Evolutionary conservation across 1,139 yeast genomes (phyloP).

Genomic region (Nakaseomyces uthaithaninus): DNA sequence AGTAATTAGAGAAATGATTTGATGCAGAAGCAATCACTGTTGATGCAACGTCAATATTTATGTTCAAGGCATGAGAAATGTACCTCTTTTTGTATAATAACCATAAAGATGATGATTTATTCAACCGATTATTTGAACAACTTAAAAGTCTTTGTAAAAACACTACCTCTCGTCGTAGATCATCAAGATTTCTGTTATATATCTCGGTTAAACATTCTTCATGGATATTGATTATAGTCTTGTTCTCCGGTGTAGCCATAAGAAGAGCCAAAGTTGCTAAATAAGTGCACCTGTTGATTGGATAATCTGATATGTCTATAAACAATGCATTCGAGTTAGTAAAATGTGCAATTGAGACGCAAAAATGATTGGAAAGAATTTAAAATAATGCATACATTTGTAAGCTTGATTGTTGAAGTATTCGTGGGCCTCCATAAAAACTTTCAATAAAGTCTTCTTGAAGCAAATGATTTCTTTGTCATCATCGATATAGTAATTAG

Average conservation of each 20-base stretch:
- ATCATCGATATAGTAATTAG: constrained; percentile 16
- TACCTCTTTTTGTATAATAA: constrained; percentile 31
- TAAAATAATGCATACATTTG: constrained; percentile 9
- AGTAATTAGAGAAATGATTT: constrained; percentile 39
- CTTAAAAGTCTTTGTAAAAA: constrained; percentile 31
- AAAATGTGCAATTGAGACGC: neutral
- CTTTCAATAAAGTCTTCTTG: constrained; percentile 22
- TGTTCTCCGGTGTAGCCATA: constrained; percentile 37
- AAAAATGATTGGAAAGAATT: neutral
- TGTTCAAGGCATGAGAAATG: no score
- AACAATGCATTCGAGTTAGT: neutral
- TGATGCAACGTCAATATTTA: neutral
- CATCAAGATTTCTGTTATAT: constrained; percentile 7
- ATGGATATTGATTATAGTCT: constrained; percentile 32
- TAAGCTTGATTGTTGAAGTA: constrained; percentile 12
- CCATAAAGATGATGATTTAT: constrained; percentile 42
- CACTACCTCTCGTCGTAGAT: constrained; percentile 22
- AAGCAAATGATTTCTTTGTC: constrained; percentile 30
- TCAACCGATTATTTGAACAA: constrained; percentile 34
- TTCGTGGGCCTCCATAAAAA: constrained; percentile 31
- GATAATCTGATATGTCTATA: constrained; percentile 1
- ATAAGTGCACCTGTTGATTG: constrained; percentile 9
- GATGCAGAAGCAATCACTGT: constrained; percentile 22
- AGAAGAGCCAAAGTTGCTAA: constrained; percentile 33
- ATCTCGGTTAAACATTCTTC: constrained; percentile 12